A percentile compares a stretch with the other conserved stretches of the same genome.
These are phyloP conservation scores for Raffaelea deltoideospora DNA, from an alignment of 2,329 filamentous ascomycete species.

Conservation along the genomic window DNA sequence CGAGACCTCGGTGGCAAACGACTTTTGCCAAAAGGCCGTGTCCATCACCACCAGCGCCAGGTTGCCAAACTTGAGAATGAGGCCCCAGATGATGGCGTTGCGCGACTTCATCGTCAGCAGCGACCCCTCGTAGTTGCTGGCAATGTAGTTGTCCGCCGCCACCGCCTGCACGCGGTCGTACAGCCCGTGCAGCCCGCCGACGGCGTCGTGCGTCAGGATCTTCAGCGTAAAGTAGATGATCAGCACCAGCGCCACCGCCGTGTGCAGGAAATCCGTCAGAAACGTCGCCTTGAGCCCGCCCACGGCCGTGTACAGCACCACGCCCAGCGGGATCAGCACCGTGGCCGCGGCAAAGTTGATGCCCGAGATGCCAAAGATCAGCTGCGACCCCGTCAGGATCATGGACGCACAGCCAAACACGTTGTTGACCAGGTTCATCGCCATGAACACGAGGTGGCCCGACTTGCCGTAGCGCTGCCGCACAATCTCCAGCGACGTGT, in stretches of 20 bases:
- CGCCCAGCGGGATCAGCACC: slow-evolving; percentile 23
- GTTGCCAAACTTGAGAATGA: slow-evolving; percentile 33
- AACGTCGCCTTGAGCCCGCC: slow-evolving; percentile 24
- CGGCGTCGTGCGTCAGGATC: slow-evolving; percentile 14
- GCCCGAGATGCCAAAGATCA: slow-evolving; percentile 22
- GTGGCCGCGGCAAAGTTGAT: slow-evolving; percentile 25
- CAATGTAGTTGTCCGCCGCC: slow-evolving; percentile 17
- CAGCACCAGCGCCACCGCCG: slow-evolving; percentile 20
- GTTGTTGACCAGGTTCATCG: slow-evolving; percentile 23
- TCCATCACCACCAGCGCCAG: slow-evolving; percentile 34
- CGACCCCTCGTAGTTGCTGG: slow-evolving; percentile 17
- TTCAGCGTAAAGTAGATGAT: slow-evolving; percentile 23
- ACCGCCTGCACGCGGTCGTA: slow-evolving; percentile 21
- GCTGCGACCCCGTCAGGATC: slow-evolving; percentile 21
- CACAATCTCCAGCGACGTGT: slow-evolving; percentile 27
- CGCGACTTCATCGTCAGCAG: slow-evolving; percentile 22
- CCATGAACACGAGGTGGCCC: slow-evolving; percentile 23
- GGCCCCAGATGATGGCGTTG: slow-evolving; percentile 22
- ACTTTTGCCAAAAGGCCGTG: slow-evolving; percentile 37
- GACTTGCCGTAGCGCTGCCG: slow-evolving; percentile 20
- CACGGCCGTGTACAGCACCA: slow-evolving; percentile 22
- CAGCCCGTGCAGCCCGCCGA: slow-evolving; percentile 18
- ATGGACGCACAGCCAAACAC: slow-evolving; percentile 23
- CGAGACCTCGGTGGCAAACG: slow-evolving; percentile 23
- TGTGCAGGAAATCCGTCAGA: slow-evolving; percentile 25